phyloP scores from a whole-genome alignment of 345 rosid genomes.

The Euphorbia peplus region DNA sequence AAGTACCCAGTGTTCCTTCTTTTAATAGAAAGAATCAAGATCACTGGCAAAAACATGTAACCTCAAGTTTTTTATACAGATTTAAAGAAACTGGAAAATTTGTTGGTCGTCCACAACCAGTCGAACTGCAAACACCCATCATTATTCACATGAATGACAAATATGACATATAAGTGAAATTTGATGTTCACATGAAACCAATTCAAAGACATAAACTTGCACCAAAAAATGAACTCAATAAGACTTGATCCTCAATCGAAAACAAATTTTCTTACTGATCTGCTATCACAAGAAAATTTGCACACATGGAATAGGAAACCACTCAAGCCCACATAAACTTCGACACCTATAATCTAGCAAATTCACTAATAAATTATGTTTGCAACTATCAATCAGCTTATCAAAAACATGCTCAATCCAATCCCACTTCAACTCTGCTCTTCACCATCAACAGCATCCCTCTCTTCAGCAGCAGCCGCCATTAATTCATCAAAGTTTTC shows the following conservation, averaged over 20 bases:
- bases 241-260: slow-evolving; percentile 16
- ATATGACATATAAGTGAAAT: background rate
- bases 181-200: background rate
- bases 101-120: background rate
- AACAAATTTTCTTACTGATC: slow-evolving; percentile 1
- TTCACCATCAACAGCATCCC: slow-evolving; percentile 46
- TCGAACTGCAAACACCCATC: background rate
- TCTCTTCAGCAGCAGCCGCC: slow-evolving; percentile 73
- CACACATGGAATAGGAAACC: slow-evolving; percentile 2
- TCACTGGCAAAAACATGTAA: no score
- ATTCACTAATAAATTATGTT: slow-evolving; percentile 10
- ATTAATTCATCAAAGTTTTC: slow-evolving; percentile 84
- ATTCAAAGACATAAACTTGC: background rate
- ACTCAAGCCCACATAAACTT: background rate
- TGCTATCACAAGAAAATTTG: slow-evolving; percentile 15
- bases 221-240: background rate
- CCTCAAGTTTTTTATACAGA: no score
- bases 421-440: slow-evolving; percentile 39
- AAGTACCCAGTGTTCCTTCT: no score
- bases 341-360: slow-evolving; percentile 17
- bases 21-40: no score
- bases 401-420: slow-evolving; percentile 16
- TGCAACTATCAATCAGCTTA: slow-evolving; percentile 4
- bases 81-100: no score
- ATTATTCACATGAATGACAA: background rate